Evolutionary conservation across 73 alveolate species (phyloP).

Genomic region (Halteria grandinella): DNA sequence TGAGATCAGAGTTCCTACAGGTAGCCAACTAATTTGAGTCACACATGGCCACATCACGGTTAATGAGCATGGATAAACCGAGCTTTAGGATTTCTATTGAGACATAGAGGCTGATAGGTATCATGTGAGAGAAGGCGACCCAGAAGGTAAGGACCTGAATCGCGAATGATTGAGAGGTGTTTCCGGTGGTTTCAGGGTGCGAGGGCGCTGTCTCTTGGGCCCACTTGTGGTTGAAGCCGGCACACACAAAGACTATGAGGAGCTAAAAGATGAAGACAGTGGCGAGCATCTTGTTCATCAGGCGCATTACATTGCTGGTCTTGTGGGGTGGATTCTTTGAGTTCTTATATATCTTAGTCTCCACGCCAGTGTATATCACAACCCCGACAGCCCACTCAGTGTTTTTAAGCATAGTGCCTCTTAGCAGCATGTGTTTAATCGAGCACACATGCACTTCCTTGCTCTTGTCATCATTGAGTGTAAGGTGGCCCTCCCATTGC

Average conservation of each 20-base stretch:
- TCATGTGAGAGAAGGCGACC: slow-evolving; percentile 70
- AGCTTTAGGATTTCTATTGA: slow-evolving; percentile 78
- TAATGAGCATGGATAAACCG: slow-evolving; percentile 70
- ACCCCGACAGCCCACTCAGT: slow-evolving; percentile 85
- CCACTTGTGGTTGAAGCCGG: slow-evolving; percentile 46
- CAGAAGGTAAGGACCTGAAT: slow-evolving; percentile 55
- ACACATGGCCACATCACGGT: slow-evolving; percentile 75
- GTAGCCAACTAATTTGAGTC: slow-evolving; percentile 64
- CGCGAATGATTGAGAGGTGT: no score
- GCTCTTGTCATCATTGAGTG: no score
- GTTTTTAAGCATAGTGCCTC: slow-evolving; percentile 90
- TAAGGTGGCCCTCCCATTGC: slow-evolving; percentile 62
- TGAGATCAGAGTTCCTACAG: slow-evolving; percentile 74
- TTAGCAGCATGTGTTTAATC: slow-evolving; percentile 76
- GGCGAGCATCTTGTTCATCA: slow-evolving; percentile 65
- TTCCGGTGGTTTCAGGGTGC: slow-evolving; percentile 43
- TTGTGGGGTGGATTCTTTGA: slow-evolving; percentile 78
- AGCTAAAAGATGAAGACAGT: slow-evolving; percentile 64
- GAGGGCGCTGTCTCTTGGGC: neutral
- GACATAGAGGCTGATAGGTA: slow-evolving; percentile 87
- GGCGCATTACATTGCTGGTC: slow-evolving; percentile 70
- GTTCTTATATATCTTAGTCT: slow-evolving; percentile 91
- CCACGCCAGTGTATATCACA: slow-evolving; percentile 92
- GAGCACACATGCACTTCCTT: slow-evolving; percentile 38
- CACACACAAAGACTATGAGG: slow-evolving; percentile 28